These are phyloP conservation scores for Pseudozyma flocculosa DNA, from an alignment of 1,284 basidiomycete species.

Conservation along the genomic window DNA sequence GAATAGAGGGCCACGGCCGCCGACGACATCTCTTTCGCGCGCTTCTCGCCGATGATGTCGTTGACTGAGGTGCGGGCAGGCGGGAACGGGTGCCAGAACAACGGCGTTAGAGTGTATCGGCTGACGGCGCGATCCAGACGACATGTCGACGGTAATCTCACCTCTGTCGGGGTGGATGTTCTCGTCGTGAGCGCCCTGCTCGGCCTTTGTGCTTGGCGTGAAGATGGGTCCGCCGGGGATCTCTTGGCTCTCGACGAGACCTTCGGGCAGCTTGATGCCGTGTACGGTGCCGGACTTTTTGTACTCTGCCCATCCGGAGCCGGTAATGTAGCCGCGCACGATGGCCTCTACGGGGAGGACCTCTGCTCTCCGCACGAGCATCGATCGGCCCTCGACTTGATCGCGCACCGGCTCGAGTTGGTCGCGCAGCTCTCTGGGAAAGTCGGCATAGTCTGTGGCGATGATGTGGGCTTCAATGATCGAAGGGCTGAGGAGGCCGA, in stretches of 20 bases:
- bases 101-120: too few species aligned
- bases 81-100: too few species aligned
- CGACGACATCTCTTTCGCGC: conserved; percentile 67
- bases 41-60: conserved; percentile 57
- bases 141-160: conserved; percentile 58
- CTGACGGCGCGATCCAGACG: too few species aligned
- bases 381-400: conserved; percentile 77
- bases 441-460: conserved; percentile 37
- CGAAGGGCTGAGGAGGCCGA: conserved; percentile 66
- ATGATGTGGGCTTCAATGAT: conserved; percentile 54
- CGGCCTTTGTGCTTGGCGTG: conserved; percentile 96
- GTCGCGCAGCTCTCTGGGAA: conserved; percentile 37
- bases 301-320: conserved; percentile 96
- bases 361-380: conserved; percentile 87
- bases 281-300: conserved; percentile 84
- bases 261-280: conserved; percentile 73
- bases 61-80: conserved; percentile 10
- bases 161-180: conserved; percentile 93
- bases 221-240: conserved; percentile 69
- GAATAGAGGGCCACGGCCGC: conserved; percentile 72
- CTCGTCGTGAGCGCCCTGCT: conserved; percentile 90
- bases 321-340: conserved; percentile 92
- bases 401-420: conserved; percentile 29
- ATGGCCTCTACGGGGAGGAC: conserved; percentile 96
- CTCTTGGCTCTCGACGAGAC: conserved; percentile 79